Evolutionary conservation across 768 basidiomycete species (phyloP).

Genomic region (Gloeopeniophorella convolvens): DNA sequence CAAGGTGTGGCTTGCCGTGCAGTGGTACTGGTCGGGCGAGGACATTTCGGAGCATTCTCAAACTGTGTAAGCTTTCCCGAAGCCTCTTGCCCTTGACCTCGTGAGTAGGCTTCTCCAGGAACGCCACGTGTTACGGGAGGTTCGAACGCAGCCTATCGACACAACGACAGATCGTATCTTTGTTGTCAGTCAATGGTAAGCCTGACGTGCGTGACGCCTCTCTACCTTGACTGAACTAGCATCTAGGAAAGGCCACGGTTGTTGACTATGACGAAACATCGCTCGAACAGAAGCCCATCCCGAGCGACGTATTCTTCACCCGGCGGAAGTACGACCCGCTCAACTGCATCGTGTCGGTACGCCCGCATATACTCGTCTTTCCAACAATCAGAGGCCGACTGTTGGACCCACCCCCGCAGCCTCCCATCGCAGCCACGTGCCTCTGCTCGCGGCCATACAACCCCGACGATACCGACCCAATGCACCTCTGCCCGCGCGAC

Average conservation of each 20-base stretch:
- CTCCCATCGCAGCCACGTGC: too few relatives aligned
- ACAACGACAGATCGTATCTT: conserved; percentile 4
- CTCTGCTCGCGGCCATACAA: conserved; percentile 1
- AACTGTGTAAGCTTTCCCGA: neutral
- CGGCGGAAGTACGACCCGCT: conserved; percentile 1
- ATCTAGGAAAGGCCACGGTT: conserved; percentile 7
- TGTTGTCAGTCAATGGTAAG: conserved; percentile 6
- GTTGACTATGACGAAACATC: neutral
- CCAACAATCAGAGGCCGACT: neutral
- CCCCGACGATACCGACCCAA: neutral
- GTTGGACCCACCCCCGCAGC: too few relatives aligned
- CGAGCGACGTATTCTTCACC: neutral
- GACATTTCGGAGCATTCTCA: conserved; percentile 1
- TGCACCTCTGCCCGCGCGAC: conserved; percentile 5
- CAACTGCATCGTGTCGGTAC: neutral
- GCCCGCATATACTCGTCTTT: neutral
- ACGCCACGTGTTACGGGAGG: conserved; percentile 7
- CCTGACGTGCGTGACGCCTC: neutral
- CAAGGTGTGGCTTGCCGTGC: conserved; percentile 6
- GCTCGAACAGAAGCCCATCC: conserved; percentile 2
- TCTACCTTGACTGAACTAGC: neutral
- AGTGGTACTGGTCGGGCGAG: conserved; percentile 10
- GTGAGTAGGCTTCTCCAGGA: neutral
- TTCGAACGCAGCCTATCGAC: conserved; percentile 11
- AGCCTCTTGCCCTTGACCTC: neutral